Percentiles rank a stretch among this genome's conserved stretches.
Conservation (phyloP, 805 yeast species). For the Ogataea chonburiensis region DNA sequence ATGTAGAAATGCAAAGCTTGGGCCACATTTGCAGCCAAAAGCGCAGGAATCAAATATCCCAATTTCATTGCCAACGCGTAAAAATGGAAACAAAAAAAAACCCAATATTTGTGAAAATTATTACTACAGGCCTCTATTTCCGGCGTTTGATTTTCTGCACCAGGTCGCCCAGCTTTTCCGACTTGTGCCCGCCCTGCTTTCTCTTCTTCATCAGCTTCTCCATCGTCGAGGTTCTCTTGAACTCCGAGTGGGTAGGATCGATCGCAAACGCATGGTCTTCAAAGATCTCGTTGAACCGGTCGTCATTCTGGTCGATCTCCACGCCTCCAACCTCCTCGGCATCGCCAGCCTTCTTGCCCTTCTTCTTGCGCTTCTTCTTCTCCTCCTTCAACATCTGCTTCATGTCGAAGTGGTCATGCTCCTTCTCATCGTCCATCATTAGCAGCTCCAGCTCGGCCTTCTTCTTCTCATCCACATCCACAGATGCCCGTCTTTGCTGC, state of each 20-base stretch:
- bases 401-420: slow-evolving; percentile 69
- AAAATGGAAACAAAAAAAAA: slow-evolving; percentile 9
- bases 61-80: slow-evolving; percentile 23
- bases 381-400: slow-evolving; percentile 70
- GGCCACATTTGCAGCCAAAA: slow-evolving; percentile 19
- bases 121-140: slow-evolving; percentile 20
- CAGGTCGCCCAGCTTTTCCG: slow-evolving; percentile 33
- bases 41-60: slow-evolving; percentile 13
- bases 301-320: slow-evolving; percentile 73
- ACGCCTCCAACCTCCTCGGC: slow-evolving; percentile 42
- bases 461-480: slow-evolving; percentile 40
- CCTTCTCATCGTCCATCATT: slow-evolving; percentile 60
- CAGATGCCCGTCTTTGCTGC: slow-evolving; percentile 28
- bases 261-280: slow-evolving; percentile 89
- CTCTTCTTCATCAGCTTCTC: slow-evolving; percentile 65
- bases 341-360: slow-evolving; percentile 47
- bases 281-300: slow-evolving; percentile 80
- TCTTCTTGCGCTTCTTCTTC: slow-evolving; percentile 47
- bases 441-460: slow-evolving; percentile 73
- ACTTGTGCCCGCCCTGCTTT: slow-evolving; percentile 20
- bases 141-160: slow-evolving; percentile 50
- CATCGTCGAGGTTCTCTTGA: slow-evolving; percentile 85
- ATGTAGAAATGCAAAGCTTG: slow-evolving; percentile 75
- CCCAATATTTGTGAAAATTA: slow-evolving; percentile 3
- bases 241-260: slow-evolving; percentile 91